phyloP scores from a whole-genome alignment of 352 stramenopile genomes.

The Globisporangium carolinianum region DNA sequence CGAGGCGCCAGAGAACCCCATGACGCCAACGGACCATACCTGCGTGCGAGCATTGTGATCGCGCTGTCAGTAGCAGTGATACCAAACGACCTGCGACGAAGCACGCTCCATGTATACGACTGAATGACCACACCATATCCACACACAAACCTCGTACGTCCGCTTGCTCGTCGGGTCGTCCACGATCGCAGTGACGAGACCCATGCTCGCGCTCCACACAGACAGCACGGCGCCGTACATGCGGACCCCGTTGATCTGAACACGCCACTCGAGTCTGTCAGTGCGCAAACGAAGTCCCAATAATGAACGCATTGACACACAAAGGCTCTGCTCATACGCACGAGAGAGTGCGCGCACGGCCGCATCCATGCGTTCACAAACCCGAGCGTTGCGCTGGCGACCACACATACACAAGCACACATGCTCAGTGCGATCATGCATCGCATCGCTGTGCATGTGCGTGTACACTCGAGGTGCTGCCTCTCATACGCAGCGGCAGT shows the following conservation, averaged over 20 bases:
- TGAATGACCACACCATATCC: no score
- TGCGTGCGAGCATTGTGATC: slow-evolving; percentile 5
- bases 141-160: slow-evolving; percentile 30
- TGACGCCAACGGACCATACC: slow-evolving; percentile 51
- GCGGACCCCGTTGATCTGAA: slow-evolving; percentile 44
- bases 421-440: no score
- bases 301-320: no score
- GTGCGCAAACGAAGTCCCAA: no score
- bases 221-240: slow-evolving; percentile 32
- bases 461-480: no score
- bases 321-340: slow-evolving; percentile 10
- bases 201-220: slow-evolving; percentile 34
- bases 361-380: slow-evolving; percentile 37
- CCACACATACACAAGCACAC: not conserved
- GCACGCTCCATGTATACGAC: not conserved
- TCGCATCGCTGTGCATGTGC: no score
- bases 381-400: slow-evolving; percentile 16
- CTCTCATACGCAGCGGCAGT: not conserved
- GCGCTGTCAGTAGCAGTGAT: not conserved
- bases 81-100: no score
- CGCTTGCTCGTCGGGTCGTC: slow-evolving; percentile 36
- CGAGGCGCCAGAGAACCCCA: slow-evolving; percentile 32
- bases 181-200: slow-evolving; percentile 23
- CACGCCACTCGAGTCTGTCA: not conserved
- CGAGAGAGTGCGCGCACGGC: slow-evolving; percentile 38